Percentiles rank a stretch among this genome's conserved stretches.
These are phyloP conservation scores for Hypoxylon rubiginosum DNA, from an alignment of 2,329 filamentous ascomycete genomes.

Conservation along the genomic window DNA sequence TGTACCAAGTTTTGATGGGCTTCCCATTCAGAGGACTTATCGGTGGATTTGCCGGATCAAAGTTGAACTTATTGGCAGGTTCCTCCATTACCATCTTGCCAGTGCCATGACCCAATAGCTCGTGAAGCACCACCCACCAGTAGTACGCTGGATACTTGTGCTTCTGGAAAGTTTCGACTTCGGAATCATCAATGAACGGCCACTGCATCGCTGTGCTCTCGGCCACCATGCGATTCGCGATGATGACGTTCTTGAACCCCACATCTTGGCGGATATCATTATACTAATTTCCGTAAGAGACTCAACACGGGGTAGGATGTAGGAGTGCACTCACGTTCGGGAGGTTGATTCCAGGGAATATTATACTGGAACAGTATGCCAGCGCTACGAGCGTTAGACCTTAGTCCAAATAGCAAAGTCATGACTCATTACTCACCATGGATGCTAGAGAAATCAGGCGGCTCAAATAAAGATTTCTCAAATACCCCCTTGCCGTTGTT, in stretches of 20 bases:
- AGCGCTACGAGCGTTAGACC: slow-evolving; percentile 50
- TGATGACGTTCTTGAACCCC: slow-evolving; percentile 75
- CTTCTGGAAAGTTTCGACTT: slow-evolving; percentile 72
- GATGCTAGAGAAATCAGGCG: slow-evolving; percentile 79
- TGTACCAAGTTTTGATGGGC: slow-evolving; percentile 70
- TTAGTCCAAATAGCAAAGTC: background rate
- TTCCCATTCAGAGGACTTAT: slow-evolving; percentile 67
- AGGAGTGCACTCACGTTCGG: slow-evolving; percentile 55
- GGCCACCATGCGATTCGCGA: slow-evolving; percentile 69
- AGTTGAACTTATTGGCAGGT: slow-evolving; percentile 68
- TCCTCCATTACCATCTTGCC: slow-evolving; percentile 72
- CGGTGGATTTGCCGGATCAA: slow-evolving; percentile 69
- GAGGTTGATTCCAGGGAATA: slow-evolving; percentile 60
- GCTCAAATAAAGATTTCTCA: slow-evolving; percentile 79
- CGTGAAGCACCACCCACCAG: slow-evolving; percentile 79
- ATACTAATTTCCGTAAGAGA: slow-evolving; percentile 53
- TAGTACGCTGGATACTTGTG: slow-evolving; percentile 77
- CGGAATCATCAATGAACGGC: slow-evolving; percentile 72
- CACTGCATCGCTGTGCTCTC: slow-evolving; percentile 60
- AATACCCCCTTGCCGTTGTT: slow-evolving; percentile 66
- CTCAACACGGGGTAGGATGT: slow-evolving; percentile 8
- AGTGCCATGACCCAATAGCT: slow-evolving; percentile 74
- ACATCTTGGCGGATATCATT: slow-evolving; percentile 69
- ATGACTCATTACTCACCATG: slow-evolving; percentile 68
- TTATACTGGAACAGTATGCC: slow-evolving; percentile 59